phyloP scores from a whole-genome alignment of 306 rosid species.

The Lablab purpureus region DNA sequence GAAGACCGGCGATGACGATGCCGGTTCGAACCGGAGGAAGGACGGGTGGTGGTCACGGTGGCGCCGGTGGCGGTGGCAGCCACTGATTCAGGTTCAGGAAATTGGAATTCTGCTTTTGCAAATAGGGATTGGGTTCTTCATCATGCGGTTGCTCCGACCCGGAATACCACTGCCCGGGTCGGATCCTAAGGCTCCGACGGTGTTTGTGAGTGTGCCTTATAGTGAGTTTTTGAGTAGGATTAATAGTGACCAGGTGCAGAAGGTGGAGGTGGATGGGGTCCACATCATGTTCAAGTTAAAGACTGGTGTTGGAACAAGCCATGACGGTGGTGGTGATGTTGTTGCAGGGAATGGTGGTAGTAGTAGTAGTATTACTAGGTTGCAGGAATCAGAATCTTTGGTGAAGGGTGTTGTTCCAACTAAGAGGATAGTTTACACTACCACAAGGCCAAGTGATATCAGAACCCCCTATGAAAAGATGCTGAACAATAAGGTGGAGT shows the following conservation, averaged over 20 bases:
- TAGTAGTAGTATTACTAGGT: constrained; percentile 40
- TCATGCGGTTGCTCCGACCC: constrained; percentile 82
- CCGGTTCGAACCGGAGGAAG: constrained; percentile 66
- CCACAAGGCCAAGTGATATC: constrained; percentile 91
- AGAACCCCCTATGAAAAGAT: constrained; percentile 93
- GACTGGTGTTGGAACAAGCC: constrained; percentile 50
- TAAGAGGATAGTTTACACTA: constrained; percentile 79
- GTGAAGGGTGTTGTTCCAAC: constrained; percentile 73
- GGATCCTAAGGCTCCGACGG: constrained; percentile 51
- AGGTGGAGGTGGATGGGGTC: constrained; percentile 97
- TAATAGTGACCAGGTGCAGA: constrained; percentile 76
- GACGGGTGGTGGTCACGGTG: constrained; percentile 82
- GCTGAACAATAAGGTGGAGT: constrained; percentile 92
- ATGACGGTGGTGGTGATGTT: constrained; percentile 61
- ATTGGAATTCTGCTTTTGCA: constrained; percentile 78
- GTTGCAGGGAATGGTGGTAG: constrained; percentile 39
- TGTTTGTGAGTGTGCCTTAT: constrained; percentile 79
- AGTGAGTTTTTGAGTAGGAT: constrained; percentile 87
- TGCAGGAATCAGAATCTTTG: constrained; percentile 75
- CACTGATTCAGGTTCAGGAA: constrained; percentile 81
- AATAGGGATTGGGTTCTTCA: constrained; percentile 76
- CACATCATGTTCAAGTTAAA: constrained; percentile 90
- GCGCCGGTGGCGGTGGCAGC: constrained; percentile 92
- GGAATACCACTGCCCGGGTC: constrained; percentile 83
- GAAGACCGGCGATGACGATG: constrained; percentile 45